Evolutionary conservation across 495 filamentous ascomycete genomes (phyloP), one percentile per base, ranked within the genome.

Genomic region (Penicillium tannophilum): DNA sequence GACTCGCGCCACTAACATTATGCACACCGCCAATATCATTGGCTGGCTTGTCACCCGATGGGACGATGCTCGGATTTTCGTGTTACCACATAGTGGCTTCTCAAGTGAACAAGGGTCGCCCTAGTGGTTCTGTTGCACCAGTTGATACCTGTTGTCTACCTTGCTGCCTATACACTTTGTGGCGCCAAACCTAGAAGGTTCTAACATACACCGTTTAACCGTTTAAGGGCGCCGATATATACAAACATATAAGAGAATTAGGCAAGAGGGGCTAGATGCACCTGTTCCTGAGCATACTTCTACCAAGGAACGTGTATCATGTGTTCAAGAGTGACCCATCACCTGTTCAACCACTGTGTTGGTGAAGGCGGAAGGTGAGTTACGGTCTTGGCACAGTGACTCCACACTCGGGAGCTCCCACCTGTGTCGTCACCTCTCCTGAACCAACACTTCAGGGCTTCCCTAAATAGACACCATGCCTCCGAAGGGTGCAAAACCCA

Each of bases 401-500:
- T 58, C 63, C 65, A 68, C 64, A 47, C 54, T 45, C 50, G 54
- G 66, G 60, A 67, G 67, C 64, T 68, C 60, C 53, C 56, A 61
- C 41, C 59, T 26, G 67, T 70, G 67, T 68, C 67, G 67, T 70
- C 67, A 70, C 67, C 61, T 70, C 66, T 66, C 67, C 67, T 70
- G 60, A 70, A 61, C 68, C 45, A 45, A 26, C 45, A 44, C 50
- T 47, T 49, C 45, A 30, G 45, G n/a, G 45, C 43, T 23, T 23
- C 20, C 20, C 39, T 26, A 39, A 52, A 28, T 57, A 52, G 42
- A 63, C 49, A 71, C 49, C 41, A 80, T 79, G 78, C 69, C 70
- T 49, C 70, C 78, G 26, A 81, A 81, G 69, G 76, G 72, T 62
- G 73, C 78, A 41, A 83, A 87, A 55, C 80, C 82, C 23, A 88